phyloP scores from a whole-genome alignment of 106 monocot species.

The Ottelia alismoides region DNA sequence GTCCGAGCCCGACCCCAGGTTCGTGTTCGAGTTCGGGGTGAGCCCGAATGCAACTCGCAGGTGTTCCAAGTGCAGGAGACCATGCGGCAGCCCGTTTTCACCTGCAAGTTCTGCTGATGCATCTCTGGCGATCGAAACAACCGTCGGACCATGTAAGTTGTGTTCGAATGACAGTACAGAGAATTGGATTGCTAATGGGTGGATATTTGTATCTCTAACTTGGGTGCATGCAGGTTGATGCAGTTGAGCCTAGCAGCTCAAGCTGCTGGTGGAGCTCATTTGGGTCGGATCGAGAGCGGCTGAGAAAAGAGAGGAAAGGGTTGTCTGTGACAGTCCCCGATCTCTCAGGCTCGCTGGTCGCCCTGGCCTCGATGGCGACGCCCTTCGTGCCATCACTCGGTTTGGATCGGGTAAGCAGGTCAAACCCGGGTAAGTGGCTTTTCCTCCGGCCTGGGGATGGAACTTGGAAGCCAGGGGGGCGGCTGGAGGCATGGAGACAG shows the following conservation, averaged over 20 bases:
- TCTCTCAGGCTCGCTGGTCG: constrained; percentile 84
- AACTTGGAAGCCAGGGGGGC: constrained; percentile 95
- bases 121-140: constrained; percentile 30
- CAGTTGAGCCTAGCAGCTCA: constrained; percentile 24
- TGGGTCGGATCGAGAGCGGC: constrained; percentile 50
- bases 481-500: constrained; percentile 91
- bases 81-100: constrained; percentile 82
- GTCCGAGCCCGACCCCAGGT: constrained; percentile 29
- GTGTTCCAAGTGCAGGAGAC: constrained; percentile 65
- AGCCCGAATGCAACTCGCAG: constrained; percentile 91
- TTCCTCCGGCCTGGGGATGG: constrained; percentile 72
- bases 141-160: constrained; percentile 38
- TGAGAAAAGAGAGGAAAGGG: constrained; percentile 88
- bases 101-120: constrained; percentile 78
- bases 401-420: constrained; percentile 75
- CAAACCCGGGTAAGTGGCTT: constrained; percentile 92
- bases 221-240: constrained; percentile 37
- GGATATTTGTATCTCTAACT: neutral
- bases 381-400: constrained; percentile 92
- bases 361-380: constrained; percentile 87
- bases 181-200: neutral
- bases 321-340: constrained; percentile 93
- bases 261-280: constrained; percentile 47
- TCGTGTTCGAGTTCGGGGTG: constrained; percentile 93
- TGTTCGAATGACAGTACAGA: neutral